Evolutionary conservation across 495 filamentous ascomycete species (phyloP).

Genomic region (Beverwykella pulmonaria): DNA sequence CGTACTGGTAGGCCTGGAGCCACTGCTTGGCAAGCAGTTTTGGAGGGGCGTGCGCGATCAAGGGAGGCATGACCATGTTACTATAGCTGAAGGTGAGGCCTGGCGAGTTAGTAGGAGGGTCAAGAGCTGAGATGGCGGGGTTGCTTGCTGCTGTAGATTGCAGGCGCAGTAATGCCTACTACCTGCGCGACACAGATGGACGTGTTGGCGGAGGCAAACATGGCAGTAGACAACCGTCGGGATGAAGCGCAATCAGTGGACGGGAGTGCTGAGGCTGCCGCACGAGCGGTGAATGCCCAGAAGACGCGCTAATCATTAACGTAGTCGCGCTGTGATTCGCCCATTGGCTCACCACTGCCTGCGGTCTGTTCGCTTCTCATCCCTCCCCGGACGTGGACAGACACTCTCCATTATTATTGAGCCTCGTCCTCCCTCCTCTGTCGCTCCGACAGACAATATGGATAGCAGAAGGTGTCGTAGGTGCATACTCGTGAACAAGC

Average conservation of each 20-base stretch:
- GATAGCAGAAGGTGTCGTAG: too few species aligned
- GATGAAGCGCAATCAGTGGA: too few species aligned
- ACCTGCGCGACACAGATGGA: slow-evolving; percentile 11
- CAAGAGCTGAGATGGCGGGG: background rate
- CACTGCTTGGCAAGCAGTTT: slow-evolving; percentile 43
- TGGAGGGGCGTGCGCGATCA: slow-evolving; percentile 35
- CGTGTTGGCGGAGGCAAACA: background rate
- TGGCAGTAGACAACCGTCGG: background rate
- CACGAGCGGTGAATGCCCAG: background rate
- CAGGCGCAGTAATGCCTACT: slow-evolving; percentile 26
- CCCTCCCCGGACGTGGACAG: background rate
- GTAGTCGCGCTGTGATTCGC: background rate
- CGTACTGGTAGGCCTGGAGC: slow-evolving; percentile 41
- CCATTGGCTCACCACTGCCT: background rate
- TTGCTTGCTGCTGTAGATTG: slow-evolving; percentile 21
- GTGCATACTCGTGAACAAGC: too few species aligned
- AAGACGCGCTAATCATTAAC: background rate
- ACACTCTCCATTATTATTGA: too few species aligned
- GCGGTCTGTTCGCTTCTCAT: too few species aligned
- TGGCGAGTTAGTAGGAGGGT: background rate
- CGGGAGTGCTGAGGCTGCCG: too few species aligned
- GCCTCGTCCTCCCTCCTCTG: too few species aligned
- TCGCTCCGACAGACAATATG: too few species aligned
- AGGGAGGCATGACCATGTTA: slow-evolving; percentile 23
- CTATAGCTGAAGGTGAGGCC: slow-evolving; percentile 31